A percentile compares a stretch with the other conserved stretches of the same genome.
Conservation (phyloP, 176 grass and related monocot genomes). For the Bonia amplexicaulis region DNA sequence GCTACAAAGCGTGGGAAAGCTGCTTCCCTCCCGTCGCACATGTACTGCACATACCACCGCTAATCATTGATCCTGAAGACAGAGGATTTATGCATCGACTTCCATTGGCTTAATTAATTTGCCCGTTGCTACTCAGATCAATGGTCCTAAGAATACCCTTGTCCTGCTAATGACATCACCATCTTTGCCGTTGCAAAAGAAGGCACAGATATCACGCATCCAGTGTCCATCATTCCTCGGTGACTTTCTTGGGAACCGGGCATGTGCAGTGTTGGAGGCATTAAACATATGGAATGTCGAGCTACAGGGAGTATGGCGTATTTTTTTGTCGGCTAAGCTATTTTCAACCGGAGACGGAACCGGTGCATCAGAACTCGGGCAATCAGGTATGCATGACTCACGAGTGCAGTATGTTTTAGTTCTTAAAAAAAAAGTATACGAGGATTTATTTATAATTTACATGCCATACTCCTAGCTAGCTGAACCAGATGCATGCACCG, state of each 20-base stretch:
- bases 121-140: background rate
- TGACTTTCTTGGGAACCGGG: slow-evolving; percentile 2
- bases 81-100: background rate
- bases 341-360: slow-evolving; percentile 4
- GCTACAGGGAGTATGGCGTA: slow-evolving; percentile 15
- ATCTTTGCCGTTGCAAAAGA: background rate
- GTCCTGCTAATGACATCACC: background rate
- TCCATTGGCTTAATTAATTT: slow-evolving; percentile 21
- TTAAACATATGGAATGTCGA: slow-evolving; percentile 22
- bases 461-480: background rate
- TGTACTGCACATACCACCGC: background rate
- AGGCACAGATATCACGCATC: background rate
- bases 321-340: slow-evolving; percentile 21
- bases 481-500: slow-evolving; percentile 14
- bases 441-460: background rate
- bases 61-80: slow-evolving; percentile 26
- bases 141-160: background rate
- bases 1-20: slow-evolving; percentile 5
- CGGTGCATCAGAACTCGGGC: slow-evolving; percentile 1
- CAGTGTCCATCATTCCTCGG: slow-evolving; percentile 1
- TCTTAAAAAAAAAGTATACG: background rate
- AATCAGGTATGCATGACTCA: slow-evolving; percentile 21
- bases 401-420: background rate
- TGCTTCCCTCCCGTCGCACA: slow-evolving; percentile 12
- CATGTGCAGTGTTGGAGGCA: slow-evolving; percentile 25